A percentile compares a stretch with the other conserved stretches of the same genome.
These are phyloP conservation scores for bread wheat (Triticum aestivum) DNA, from an alignment of 176 grass and related monocot species.

Conservation along the genomic window IWGSC_CS_RefSeq_v2.1 NC_057814.1:524376793-524377292, in stretches of 20 bases:
- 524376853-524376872: constrained; percentile 86
- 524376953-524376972: constrained; percentile 68
- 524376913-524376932: constrained; percentile 53
- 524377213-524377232: constrained; percentile 20
- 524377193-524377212: constrained; percentile 98
- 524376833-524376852: constrained; percentile 86
- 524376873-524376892: constrained; percentile 61
- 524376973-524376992: constrained; percentile 60
- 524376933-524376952: constrained; percentile 56
- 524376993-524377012: constrained; percentile 43
- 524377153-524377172: constrained; percentile 85
- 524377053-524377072: constrained; percentile 8
- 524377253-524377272: not conserved
- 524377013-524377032: constrained; percentile 92
- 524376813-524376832: constrained; percentile 95
- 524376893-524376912: constrained; percentile 86
- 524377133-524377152: not conserved
- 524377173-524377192: constrained; percentile 96
- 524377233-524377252: constrained; percentile 5
- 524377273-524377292: not conserved
- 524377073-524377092: not conserved
- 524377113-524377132: not conserved
- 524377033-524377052: constrained; percentile 74
- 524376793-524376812: constrained; percentile 65
- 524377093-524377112: constrained; percentile 3